Percentiles rank a stretch among this genome's conserved stretches.
Conservation (phyloP, 2,329 filamentous ascomycete species). For the Colletotrichum destructivum region DNA sequence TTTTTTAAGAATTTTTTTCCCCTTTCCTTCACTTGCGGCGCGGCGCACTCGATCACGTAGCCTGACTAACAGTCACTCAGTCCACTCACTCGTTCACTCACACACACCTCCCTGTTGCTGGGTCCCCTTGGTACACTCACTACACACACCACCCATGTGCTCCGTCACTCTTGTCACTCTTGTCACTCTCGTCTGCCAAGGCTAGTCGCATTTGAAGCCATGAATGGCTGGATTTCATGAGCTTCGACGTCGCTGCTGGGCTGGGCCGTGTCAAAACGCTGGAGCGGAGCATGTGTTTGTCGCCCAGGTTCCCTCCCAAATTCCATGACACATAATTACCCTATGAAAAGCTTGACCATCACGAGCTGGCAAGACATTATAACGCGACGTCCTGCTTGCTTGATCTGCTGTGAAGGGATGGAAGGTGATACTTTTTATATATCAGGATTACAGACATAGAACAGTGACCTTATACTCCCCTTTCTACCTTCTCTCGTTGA, state of each 20-base stretch:
- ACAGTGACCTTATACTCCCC: not conserved
- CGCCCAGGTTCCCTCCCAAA: slow-evolving; percentile 36
- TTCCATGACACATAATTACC: slow-evolving; percentile 56
- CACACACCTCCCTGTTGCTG: slow-evolving; percentile 10
- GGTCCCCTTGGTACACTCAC: not conserved
- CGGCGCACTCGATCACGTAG: too few species aligned
- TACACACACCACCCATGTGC: not conserved
- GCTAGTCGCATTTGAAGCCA: not conserved
- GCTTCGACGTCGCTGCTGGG: slow-evolving; percentile 1
- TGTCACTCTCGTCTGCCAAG: not conserved
- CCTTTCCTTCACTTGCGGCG: not conserved
- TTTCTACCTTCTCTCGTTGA: not conserved
- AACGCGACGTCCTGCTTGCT: slow-evolving; percentile 35
- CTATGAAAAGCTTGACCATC: slow-evolving; percentile 51
- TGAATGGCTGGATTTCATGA: not conserved
- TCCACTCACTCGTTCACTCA: not conserved
- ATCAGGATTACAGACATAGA: slow-evolving; percentile 14
- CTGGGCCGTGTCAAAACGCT: slow-evolving; percentile 34
- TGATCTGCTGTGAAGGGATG: not conserved
- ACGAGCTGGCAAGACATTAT: slow-evolving; percentile 46
- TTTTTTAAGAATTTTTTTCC: slow-evolving; percentile 1
- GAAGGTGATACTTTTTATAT: not conserved
- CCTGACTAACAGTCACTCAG: too few species aligned
- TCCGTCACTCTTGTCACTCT: not conserved
- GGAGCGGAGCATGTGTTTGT: slow-evolving; percentile 38